Evolutionary conservation across 306 rosid species (phyloP), one percentile per base, ranked within the genome.

Genomic region (Rosa persica): DNA sequence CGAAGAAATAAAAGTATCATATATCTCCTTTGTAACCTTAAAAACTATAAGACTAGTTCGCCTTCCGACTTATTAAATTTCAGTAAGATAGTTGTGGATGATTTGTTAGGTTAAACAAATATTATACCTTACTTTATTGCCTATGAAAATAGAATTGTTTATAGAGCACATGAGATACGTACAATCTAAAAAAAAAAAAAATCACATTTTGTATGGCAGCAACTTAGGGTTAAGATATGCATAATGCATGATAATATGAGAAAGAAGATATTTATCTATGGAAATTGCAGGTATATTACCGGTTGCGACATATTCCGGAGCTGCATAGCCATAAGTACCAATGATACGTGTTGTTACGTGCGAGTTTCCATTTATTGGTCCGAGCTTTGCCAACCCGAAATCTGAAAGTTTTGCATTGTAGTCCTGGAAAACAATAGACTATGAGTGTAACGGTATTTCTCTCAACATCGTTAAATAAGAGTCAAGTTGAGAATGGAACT

Each of bases 301-400:
- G 0, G 97, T 91, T 39, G 93, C 97, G 23, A 95, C 65, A 8
- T 95, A 95, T 52, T 95, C 99, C 0, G 99, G 99, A 27, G 98
- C 99, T 0, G 98, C 92, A 1, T 93, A 95, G 11, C 98, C 99
- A 46, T 93, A 89, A 1, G 97, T 95, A 46, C 99, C 99, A 77
- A 91, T 73, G 1, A 90, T 30, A 2, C 89, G 77, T 0, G 97
- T 93, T 42, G 97, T 93, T 19, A 93, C 87, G 39, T 95, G 99
- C 12, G 97, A 83, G 68, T 43, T 62, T 1, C 94, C 98, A 15
- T 83, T 86, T 15, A 47, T 54, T 0, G 99, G 99, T 55, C 99
- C 99, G 4, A 83, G 22, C 82, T 90, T 93, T 17, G 96, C 99
- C 20, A 95, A 82, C 23, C 99, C 99, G 36, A 95, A 95, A 52